A percentile compares a stretch with the other conserved stretches of the same genome.
phyloP scores from a whole-genome alignment of 352 stramenopile species.

The Blastocystis sp. region DNA sequence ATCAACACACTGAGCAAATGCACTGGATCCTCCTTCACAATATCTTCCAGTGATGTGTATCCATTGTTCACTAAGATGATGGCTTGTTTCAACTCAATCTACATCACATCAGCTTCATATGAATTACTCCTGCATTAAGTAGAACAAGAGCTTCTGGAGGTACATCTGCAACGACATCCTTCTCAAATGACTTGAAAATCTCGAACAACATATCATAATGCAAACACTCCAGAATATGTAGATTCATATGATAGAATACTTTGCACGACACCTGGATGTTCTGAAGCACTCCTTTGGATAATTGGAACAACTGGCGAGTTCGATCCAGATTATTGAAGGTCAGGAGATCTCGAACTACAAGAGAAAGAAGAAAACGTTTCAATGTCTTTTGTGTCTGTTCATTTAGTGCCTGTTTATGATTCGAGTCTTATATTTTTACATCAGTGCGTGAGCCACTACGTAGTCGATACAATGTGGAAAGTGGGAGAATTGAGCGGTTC shows the following conservation, averaged over 20 bases:
- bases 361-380: not conserved
- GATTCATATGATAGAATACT: constrained; percentile 52
- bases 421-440: not conserved
- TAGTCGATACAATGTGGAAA: not conserved
- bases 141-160: constrained; percentile 7
- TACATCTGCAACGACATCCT: not conserved
- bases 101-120: not conserved
- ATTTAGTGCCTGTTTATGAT: not conserved
- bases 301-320: constrained; percentile 13
- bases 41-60: not conserved
- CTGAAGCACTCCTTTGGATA: constrained; percentile 16
- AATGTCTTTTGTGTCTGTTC: not conserved
- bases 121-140: not conserved
- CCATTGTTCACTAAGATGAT: constrained; percentile 23
- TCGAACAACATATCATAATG: constrained; percentile 46
- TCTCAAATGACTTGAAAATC: constrained; percentile 45
- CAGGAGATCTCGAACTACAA: constrained; percentile 26
- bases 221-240: constrained; percentile 14
- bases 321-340: constrained; percentile 28
- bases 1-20: not conserved
- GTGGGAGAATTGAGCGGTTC: not conserved
- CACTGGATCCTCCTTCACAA: constrained; percentile 13
- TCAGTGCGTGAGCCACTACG: not conserved
- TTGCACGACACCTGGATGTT: constrained; percentile 32
- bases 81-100: constrained; percentile 24